Base-by-base conservation (phyloP, 306 rosid species). In the Citrullus amarus region DNA sequence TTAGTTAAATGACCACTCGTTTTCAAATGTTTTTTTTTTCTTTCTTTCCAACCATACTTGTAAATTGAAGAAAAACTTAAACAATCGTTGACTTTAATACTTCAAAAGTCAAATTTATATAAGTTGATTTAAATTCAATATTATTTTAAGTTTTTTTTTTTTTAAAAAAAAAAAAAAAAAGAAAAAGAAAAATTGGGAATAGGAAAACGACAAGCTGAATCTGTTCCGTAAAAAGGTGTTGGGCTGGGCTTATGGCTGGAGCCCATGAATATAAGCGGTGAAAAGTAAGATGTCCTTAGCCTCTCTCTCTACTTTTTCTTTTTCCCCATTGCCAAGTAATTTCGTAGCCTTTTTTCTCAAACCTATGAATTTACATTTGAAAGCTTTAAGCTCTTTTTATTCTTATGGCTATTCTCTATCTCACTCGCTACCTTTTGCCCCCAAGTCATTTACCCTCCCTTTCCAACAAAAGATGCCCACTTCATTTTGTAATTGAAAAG, bases 401-500 rank as follows among this genome's bases (percentile, higher is more conserved):
- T 74, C 78, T 32, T 74, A 17, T 51, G 62, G 30, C 32, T 50
- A 32, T 73, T 62, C 78, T 48, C 54, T 48, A 48, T 4, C 54
- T 48, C 54, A 48, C 54, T 48, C 78, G 34, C 63, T 5, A 54
- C 78, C 78, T 74, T 34, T 74, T 30, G 77, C 77, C 77, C 59
- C 60, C 8, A 25, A 22, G n/a, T 50, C 14, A 13, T 28, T 50
- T 28, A 25, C 6, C 9, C 78, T 54, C 48, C 78, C 78, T 74
- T 74, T 74, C 48, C 78, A 53, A 1, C 78, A 74, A 74, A 74
- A 74, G 78, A 54, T 74, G 50, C 78, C 78, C 78, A 74, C 78
- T 74, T 74, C 78, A 74, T 53, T 74, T 74, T 74, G 78, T 74
- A 74, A 32, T 53, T 63, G 32, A 74, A 74, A 74, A 32, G 78